Conservation (phyloP, 2,329 filamentous ascomycete genomes). For the Dissoconium aciculare region DNA sequence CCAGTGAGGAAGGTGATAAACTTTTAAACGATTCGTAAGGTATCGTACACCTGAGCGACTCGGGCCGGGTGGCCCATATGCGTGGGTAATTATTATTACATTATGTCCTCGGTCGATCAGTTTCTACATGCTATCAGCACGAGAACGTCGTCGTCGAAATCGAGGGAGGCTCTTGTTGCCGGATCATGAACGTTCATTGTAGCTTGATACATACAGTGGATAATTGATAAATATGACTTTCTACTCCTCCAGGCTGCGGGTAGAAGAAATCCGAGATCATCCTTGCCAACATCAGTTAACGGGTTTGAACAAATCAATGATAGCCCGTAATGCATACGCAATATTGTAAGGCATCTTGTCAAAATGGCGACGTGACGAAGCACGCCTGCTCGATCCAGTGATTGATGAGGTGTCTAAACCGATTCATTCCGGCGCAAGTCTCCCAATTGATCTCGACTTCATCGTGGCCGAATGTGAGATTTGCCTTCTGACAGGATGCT, state of each 20-base stretch:
- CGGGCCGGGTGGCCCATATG: conserved; percentile 48
- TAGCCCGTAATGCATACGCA: too few species aligned
- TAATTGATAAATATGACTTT: conserved; percentile 97
- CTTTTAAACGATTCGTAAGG: conserved; percentile 92
- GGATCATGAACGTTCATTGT: too few species aligned
- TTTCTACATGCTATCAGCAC: conserved; percentile 40
- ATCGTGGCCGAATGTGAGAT: too few species aligned
- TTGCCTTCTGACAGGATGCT: too few species aligned
- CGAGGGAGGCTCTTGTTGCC: too few species aligned
- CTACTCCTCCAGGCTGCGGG: conserved; percentile 83
- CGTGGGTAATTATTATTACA: conserved; percentile 93
- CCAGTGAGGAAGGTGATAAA: conserved; percentile 93
- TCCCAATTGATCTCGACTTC: too few species aligned
- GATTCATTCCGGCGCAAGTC: too few species aligned
- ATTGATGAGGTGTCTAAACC: neutral
- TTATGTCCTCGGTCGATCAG: conserved; percentile 95
- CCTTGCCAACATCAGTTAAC: conserved; percentile 27
- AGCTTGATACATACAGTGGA: conserved; percentile 45
- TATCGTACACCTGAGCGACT: conserved; percentile 75
- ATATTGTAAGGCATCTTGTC: conserved; percentile 52
- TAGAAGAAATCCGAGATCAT: conserved; percentile 99
- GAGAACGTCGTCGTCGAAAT: conserved; percentile 9
- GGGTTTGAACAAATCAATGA: too few species aligned
- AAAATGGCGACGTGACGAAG: neutral
- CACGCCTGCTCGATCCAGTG: conserved; percentile 8